Evolutionary conservation across 208 protist genomes (phyloP).

Genomic region (Balamuthia mandrillaris): DNA sequence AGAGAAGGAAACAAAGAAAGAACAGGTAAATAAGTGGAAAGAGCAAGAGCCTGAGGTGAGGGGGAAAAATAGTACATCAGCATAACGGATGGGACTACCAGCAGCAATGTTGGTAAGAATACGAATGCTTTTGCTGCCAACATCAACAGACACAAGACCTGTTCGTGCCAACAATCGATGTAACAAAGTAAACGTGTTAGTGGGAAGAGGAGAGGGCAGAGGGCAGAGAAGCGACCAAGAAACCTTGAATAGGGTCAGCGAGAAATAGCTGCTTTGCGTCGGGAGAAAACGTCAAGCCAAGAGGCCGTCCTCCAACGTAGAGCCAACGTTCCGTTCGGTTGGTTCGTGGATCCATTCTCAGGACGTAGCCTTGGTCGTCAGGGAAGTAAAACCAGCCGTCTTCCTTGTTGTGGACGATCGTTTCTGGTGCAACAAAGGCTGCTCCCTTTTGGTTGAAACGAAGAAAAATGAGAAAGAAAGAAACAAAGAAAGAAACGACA

Average conservation of each 20-base stretch:
- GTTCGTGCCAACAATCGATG: not conserved
- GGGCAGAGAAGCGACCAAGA: not conserved
- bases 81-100: not conserved
- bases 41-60: not conserved
- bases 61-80: not conserved
- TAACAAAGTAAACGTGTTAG: not conserved
- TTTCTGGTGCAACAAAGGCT: too few relatives aligned
- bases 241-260: not conserved
- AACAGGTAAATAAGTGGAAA: not conserved
- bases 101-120: not conserved
- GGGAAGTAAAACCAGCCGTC: too few relatives aligned
- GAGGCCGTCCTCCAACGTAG: not conserved
- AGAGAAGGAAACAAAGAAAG: too few relatives aligned
- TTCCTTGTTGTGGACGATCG: too few relatives aligned
- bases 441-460: too few relatives aligned
- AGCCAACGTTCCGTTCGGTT: not conserved
- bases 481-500: not conserved
- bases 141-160: not conserved
- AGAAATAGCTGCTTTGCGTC: not conserved
- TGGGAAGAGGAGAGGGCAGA: not conserved
- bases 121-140: not conserved
- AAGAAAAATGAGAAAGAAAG: not conserved
- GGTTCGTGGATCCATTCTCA: not conserved
- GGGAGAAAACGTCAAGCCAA: not conserved
- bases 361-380: not conserved